Percentiles rank a stretch among this genome's conserved stretches.
phyloP scores from a whole-genome alignment of 305 asterid genomes.

The Lippia alba region DNA sequence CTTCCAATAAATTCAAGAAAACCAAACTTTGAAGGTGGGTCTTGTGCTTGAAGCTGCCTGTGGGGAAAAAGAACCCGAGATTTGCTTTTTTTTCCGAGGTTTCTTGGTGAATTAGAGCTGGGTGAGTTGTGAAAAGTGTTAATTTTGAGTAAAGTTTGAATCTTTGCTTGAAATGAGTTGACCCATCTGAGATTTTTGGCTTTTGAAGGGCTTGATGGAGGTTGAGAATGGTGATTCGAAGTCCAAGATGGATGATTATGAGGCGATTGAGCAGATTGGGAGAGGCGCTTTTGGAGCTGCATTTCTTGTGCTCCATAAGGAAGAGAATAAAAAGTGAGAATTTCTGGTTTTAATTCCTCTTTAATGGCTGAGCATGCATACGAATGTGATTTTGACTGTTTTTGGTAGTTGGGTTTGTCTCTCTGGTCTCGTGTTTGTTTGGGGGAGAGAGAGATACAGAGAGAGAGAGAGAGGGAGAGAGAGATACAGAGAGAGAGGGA shows the following conservation, averaged over 20 bases:
- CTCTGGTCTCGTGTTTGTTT: neutral
- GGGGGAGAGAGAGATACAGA: neutral
- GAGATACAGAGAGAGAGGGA: neutral
- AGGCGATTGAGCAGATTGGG: conserved; percentile 84
- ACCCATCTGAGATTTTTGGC: conserved; percentile 44
- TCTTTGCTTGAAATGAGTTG: conserved; percentile 38
- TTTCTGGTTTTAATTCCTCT: conserved; percentile 7
- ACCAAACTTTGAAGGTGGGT: conserved; percentile 27
- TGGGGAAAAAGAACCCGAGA: conserved; percentile 18
- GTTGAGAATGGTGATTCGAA: conserved; percentile 48
- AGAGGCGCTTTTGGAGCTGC: conserved; percentile 85
- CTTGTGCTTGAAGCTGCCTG: conserved; percentile 40
- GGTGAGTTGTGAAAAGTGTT: conserved; percentile 41
- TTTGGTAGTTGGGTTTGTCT: conserved; percentile 22
- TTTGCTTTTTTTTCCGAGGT: conserved; percentile 38
- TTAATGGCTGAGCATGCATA: conserved; percentile 33
- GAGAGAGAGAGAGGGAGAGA: conserved; percentile 5
- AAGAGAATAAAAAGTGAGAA: conserved; percentile 71
- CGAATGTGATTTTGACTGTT: conserved; percentile 8
- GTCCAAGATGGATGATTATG: conserved; percentile 78
- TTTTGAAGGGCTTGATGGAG: conserved; percentile 63
- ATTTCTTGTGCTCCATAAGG: conserved; percentile 77
- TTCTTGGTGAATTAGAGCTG: conserved; percentile 39
- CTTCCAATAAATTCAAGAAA: conserved; percentile 34
- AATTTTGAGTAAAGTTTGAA: conserved; percentile 40